phyloP scores from a whole-genome alignment of 768 basidiomycete genomes.

The Serendipita vermifera region DNA sequence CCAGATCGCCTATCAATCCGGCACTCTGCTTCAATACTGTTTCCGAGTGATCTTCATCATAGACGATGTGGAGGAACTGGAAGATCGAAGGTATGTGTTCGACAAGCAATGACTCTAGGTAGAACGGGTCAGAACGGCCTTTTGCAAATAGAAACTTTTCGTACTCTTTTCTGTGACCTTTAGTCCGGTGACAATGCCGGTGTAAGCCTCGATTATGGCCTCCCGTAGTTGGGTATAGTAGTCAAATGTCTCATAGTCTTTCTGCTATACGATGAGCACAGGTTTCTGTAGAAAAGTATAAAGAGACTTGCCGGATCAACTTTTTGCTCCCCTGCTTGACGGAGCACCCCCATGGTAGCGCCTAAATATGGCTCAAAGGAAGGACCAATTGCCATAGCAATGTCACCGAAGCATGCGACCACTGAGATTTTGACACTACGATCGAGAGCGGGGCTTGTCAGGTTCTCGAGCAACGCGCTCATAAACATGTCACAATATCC shows the following conservation, averaged over 20 bases:
- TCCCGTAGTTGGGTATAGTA: constrained; percentile 84
- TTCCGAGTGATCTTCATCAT: constrained; percentile 77
- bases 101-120: constrained; percentile 42
- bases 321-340: constrained; percentile 78
- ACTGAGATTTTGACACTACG: constrained; percentile 96
- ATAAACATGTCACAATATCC: constrained; percentile 84
- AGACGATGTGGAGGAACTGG: constrained; percentile 63
- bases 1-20: constrained; percentile 87
- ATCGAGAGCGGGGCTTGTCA: constrained; percentile 81
- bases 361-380: constrained; percentile 80
- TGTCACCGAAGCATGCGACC: constrained; percentile 89
- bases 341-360: constrained; percentile 80
- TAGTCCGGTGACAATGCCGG: constrained; percentile 82
- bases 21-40: constrained; percentile 57
- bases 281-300: neutral
- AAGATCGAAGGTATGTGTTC: constrained; percentile 63
- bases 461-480: constrained; percentile 79
- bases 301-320: constrained; percentile 61
- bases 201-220: constrained; percentile 93
- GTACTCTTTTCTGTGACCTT: constrained; percentile 72
- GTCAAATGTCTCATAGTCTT: constrained; percentile 82
- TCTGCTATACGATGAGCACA: constrained; percentile 27
- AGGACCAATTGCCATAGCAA: constrained; percentile 81
- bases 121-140: constrained; percentile 11
- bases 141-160: constrained; percentile 14